Evolutionary conservation across 768 basidiomycete species (phyloP).

Genomic region (Leucosporidium yakuticum): DNA sequence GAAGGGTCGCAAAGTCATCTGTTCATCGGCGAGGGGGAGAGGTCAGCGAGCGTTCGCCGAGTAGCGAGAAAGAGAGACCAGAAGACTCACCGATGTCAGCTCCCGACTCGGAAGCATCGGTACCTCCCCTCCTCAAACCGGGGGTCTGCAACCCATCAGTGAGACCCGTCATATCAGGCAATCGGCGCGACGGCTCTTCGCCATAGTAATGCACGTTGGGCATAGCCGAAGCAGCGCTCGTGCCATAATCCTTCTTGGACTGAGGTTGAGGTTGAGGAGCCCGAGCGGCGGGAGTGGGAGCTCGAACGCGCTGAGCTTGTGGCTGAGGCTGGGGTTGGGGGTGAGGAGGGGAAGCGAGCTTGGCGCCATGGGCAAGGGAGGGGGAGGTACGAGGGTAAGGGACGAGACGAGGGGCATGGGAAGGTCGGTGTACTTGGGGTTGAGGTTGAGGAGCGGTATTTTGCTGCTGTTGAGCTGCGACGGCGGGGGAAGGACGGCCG

Average conservation of each 20-base stretch:
- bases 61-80: not conserved
- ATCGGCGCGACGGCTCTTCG: conserved; percentile 1
- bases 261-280: not conserved
- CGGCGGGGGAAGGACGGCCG: not conserved
- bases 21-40: no score
- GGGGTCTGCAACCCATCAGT: conserved; percentile 35
- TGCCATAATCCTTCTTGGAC: not conserved
- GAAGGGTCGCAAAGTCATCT: no score
- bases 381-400: not conserved
- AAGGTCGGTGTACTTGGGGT: not conserved
- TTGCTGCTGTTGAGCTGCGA: not conserved
- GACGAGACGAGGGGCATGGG: not conserved
- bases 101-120: conserved; percentile 1
- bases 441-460: not conserved
- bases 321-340: not conserved
- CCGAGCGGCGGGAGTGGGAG: not conserved
- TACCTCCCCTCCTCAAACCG: not conserved
- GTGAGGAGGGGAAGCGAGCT: not conserved
- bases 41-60: no score
- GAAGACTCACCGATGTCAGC: conserved; percentile 23
- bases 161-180: conserved; percentile 37
- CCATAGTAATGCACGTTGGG: not conserved
- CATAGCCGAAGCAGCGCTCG: not conserved
- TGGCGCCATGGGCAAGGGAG: not conserved
- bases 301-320: not conserved